Conservation (phyloP, 352 stramenopile genomes). For the Halophytophthora batemanensis region DNA sequence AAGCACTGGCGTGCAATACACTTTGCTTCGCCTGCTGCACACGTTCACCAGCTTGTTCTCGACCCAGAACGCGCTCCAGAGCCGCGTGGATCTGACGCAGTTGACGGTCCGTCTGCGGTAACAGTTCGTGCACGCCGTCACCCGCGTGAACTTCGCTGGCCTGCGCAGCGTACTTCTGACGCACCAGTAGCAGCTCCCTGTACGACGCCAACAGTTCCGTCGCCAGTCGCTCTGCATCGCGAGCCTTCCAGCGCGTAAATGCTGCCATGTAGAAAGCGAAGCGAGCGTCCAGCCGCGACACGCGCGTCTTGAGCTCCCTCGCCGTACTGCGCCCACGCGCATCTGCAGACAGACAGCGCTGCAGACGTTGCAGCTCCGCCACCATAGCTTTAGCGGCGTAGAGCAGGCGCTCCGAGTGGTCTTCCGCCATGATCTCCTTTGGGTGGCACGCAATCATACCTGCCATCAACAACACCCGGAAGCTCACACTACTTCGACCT, state of each 20-base stretch:
- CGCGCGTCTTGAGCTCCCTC: conserved; percentile 40
- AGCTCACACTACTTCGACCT: conserved; percentile 36
- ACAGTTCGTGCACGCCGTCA: conserved; percentile 54
- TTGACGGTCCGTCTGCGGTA: conserved; percentile 58
- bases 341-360: conserved; percentile 26
- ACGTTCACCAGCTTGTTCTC: conserved; percentile 31
- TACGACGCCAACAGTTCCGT: conserved; percentile 56
- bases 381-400: conserved; percentile 45
- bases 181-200: conserved; percentile 40
- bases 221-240: conserved; percentile 52
- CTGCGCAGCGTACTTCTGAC: conserved; percentile 38
- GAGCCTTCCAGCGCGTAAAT: conserved; percentile 62
- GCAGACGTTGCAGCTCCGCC: conserved; percentile 35
- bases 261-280: conserved; percentile 68
- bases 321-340: conserved; percentile 12
- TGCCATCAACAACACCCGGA: conserved; percentile 69
- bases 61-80: conserved; percentile 54
- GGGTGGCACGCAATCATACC: conserved; percentile 71
- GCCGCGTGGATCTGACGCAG: conserved; percentile 50
- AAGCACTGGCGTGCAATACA: conserved; percentile 14
- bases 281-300: conserved; percentile 41
- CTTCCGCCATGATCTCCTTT: conserved; percentile 55
- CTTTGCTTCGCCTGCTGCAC: conserved; percentile 32
- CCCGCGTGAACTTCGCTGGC: conserved; percentile 27
- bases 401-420: conserved; percentile 36